Evolutionary conservation across 345 rosid genomes (phyloP).

Genomic region (Laguncularia racemosa): DNA sequence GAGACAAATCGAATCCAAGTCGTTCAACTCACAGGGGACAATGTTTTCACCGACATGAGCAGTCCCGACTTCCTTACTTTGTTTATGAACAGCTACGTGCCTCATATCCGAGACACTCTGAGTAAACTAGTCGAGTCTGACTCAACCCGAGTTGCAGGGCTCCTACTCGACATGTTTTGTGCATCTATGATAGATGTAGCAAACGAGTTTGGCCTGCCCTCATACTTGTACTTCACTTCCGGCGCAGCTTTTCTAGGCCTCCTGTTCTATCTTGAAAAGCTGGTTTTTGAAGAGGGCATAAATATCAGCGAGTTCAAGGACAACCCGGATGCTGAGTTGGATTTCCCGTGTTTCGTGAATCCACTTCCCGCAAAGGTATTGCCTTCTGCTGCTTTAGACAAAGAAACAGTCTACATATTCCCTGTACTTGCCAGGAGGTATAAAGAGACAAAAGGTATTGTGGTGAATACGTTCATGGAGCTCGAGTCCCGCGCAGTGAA

Average conservation of each 20-base stretch:
- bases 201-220: slow-evolving; percentile 25
- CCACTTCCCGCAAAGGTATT: slow-evolving; percentile 27
- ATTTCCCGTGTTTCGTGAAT: slow-evolving; percentile 19
- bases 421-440: slow-evolving; percentile 13
- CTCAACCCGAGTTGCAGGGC: slow-evolving; percentile 14
- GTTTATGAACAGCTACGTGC: slow-evolving; percentile 11
- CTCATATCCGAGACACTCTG: slow-evolving; percentile 10
- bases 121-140: neutral
- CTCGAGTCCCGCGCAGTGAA: slow-evolving; percentile 26
- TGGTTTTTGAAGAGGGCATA: slow-evolving; percentile 10
- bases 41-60: neutral
- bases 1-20: slow-evolving; percentile 10
- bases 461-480: slow-evolving; percentile 29
- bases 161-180: slow-evolving; percentile 32
- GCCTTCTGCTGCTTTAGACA: slow-evolving; percentile 14
- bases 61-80: neutral
- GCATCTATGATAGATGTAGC: slow-evolving; percentile 27
- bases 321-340: slow-evolving; percentile 17
- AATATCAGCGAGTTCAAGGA: slow-evolving; percentile 6
- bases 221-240: slow-evolving; percentile 24
- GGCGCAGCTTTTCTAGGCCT: slow-evolving; percentile 25
- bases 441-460: slow-evolving; percentile 25
- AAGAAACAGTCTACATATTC: neutral
- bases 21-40: slow-evolving; percentile 8
- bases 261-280: slow-evolving; percentile 8